Evolutionary conservation across 768 basidiomycete species (phyloP).

Genomic region (Piloderma croceum): DNA sequence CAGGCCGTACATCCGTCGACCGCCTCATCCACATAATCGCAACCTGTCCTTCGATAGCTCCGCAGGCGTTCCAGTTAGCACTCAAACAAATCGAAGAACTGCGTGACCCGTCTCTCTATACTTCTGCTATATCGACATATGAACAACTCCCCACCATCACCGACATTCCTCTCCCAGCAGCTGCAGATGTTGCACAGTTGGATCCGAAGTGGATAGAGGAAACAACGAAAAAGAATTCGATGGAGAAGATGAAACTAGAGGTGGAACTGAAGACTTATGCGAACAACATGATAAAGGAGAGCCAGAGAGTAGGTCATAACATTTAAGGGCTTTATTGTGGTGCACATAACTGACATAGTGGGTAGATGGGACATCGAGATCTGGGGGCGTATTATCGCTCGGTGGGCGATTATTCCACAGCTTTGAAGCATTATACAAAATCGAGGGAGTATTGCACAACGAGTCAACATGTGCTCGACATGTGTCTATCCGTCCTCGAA

Average conservation of each 20-base stretch:
- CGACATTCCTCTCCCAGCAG: constrained; percentile 38
- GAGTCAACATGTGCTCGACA: constrained; percentile 87
- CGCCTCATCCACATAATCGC: constrained; percentile 65
- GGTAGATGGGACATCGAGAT: constrained; percentile 89
- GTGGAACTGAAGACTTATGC: constrained; percentile 92
- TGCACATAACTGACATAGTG: constrained; percentile 1
- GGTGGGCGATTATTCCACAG: constrained; percentile 61
- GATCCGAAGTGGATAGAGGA: constrained; percentile 76
- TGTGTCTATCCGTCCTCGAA: constrained; percentile 81
- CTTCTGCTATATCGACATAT: constrained; percentile 47
- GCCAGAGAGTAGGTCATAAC: constrained; percentile 67
- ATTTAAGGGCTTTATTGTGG: neutral
- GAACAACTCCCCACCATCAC: constrained; percentile 36
- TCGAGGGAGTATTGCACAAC: constrained; percentile 91
- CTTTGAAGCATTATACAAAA: constrained; percentile 84
- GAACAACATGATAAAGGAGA: constrained; percentile 98
- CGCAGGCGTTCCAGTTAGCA: constrained; percentile 66
- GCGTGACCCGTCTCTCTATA: constrained; percentile 62
- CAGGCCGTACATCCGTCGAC: constrained; percentile 74
- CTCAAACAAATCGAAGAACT: constrained; percentile 58
- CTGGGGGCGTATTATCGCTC: constrained; percentile 74
- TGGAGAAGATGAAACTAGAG: constrained; percentile 81
- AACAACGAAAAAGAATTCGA: constrained; percentile 53
- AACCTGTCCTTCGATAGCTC: constrained; percentile 61
- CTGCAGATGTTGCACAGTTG: constrained; percentile 42